Evolutionary conservation across 768 basidiomycete genomes (phyloP).

Genomic region (Calvatia gigantea): DNA sequence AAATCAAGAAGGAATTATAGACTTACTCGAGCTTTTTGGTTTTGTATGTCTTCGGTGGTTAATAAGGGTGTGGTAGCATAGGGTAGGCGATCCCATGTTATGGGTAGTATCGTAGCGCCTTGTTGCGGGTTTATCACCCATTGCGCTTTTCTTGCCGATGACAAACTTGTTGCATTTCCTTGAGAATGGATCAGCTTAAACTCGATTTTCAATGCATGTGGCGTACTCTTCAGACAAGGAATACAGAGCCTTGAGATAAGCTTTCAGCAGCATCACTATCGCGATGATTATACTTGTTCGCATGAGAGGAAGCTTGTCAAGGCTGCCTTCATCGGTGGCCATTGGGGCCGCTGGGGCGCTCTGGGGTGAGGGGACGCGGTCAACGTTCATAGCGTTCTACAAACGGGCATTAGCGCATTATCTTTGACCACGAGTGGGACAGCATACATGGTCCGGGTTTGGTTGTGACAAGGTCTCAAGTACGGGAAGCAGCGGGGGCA

Average conservation of each 20-base stretch:
- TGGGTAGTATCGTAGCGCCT: conserved; percentile 57
- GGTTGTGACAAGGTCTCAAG: conserved; percentile 6
- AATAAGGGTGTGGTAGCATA: conserved; percentile 59
- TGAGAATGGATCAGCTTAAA: conserved; percentile 3
- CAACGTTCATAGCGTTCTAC: conserved; percentile 19
- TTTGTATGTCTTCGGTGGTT: conserved; percentile 56
- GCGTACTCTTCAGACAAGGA: conserved; percentile 89
- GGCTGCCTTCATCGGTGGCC: conserved; percentile 4
- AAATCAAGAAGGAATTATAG: not conserved
- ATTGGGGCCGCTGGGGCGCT: not conserved
- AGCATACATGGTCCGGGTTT: conserved; percentile 15
- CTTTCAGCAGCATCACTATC: conserved; percentile 86
- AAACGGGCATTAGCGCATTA: not conserved
- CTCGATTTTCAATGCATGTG: not conserved
- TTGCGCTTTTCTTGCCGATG: conserved; percentile 82
- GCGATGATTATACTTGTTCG: conserved; percentile 73
- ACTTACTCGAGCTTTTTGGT: conserved; percentile 65
- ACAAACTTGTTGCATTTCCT: conserved; percentile 93
- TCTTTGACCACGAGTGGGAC: not conserved
- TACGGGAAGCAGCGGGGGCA: conserved; percentile 20
- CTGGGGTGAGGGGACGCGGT: not conserved
- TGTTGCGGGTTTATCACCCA: conserved; percentile 78
- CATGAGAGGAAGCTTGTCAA: conserved; percentile 35
- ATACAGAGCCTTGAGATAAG: conserved; percentile 80
- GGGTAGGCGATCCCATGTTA: conserved; percentile 73